Evolutionary conservation across 2,329 filamentous ascomycete species (phyloP).

Genomic region (Colletotrichum echinochloae): DNA sequence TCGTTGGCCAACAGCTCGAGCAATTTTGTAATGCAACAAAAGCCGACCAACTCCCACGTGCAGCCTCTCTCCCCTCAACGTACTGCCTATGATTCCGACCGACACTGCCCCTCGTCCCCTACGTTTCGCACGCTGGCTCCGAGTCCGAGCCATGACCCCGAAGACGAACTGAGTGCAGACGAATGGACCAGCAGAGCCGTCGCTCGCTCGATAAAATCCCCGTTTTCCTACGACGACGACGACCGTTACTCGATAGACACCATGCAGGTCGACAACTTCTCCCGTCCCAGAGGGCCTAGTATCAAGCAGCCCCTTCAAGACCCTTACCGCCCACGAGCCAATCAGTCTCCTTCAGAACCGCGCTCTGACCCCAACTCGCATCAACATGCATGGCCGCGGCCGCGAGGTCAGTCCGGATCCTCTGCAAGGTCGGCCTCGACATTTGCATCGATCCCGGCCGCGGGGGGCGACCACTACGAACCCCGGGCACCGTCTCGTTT

Average conservation of each 20-base stretch:
- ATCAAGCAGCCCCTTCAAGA: slow-evolving; percentile 58
- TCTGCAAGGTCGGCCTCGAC: slow-evolving; percentile 61
- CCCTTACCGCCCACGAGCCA: slow-evolving; percentile 47
- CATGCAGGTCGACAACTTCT: slow-evolving; percentile 65
- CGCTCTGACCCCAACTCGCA: slow-evolving; percentile 43
- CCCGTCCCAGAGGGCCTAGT: slow-evolving; percentile 68
- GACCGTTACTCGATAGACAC: slow-evolving; percentile 41
- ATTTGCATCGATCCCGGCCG: slow-evolving; percentile 57
- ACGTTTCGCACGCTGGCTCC: slow-evolving; percentile 44
- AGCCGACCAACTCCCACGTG: slow-evolving; percentile 13
- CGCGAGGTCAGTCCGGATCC: slow-evolving; percentile 60
- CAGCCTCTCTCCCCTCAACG: slow-evolving; percentile 44
- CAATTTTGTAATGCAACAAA: slow-evolving; percentile 40
- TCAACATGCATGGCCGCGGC: slow-evolving; percentile 54
- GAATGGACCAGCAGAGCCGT: slow-evolving; percentile 41
- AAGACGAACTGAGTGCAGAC: slow-evolving; percentile 41
- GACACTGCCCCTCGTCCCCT: slow-evolving; percentile 49
- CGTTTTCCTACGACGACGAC: slow-evolving; percentile 44
- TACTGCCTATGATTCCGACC: slow-evolving; percentile 44
- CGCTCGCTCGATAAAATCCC: slow-evolving; percentile 40
- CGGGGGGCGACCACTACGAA: slow-evolving; percentile 56
- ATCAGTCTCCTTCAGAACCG: slow-evolving; percentile 44
- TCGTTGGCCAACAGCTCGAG: slow-evolving; percentile 48
- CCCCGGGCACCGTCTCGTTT: slow-evolving; percentile 46
- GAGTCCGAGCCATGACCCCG: slow-evolving; percentile 33